Conservation (phyloP, 345 rosid species). For the Eucalyptus camaldulensis region DNA sequence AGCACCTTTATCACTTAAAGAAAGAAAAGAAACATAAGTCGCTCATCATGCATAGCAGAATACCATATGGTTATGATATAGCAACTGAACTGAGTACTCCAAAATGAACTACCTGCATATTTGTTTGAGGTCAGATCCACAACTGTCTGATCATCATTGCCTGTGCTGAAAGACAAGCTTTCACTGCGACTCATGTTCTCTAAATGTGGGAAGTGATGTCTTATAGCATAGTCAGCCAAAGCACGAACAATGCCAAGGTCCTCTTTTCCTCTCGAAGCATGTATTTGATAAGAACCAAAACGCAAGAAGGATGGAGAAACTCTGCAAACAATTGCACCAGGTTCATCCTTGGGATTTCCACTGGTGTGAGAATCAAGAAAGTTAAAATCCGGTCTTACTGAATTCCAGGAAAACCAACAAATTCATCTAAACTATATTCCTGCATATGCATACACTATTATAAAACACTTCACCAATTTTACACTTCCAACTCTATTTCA, state of each 20-base stretch:
- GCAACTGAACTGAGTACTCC: not conserved
- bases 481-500: not conserved
- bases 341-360: conserved; percentile 94
- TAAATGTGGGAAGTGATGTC: conserved; percentile 79
- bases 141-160: conserved; percentile 62
- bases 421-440: not conserved
- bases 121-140: conserved; percentile 94
- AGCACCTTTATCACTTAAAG: not conserved
- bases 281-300: conserved; percentile 88
- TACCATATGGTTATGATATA: not conserved
- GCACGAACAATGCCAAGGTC: conserved; percentile 64
- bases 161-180: conserved; percentile 76
- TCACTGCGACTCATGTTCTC: conserved; percentile 74
- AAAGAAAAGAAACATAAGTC: not conserved
- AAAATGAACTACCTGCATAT: conserved; percentile 63
- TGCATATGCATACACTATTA: not conserved
- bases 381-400: not conserved
- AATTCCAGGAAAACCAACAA: not conserved
- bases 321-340: conserved; percentile 94
- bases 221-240: conserved; percentile 91
- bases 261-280: conserved; percentile 86
- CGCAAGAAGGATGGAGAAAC: conserved; percentile 85
- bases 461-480: not conserved
- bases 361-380: conserved; percentile 24
- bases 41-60: not conserved